phyloP scores from a whole-genome alignment of 495 filamentous ascomycete species.

The Penicillium angulare region DNA sequence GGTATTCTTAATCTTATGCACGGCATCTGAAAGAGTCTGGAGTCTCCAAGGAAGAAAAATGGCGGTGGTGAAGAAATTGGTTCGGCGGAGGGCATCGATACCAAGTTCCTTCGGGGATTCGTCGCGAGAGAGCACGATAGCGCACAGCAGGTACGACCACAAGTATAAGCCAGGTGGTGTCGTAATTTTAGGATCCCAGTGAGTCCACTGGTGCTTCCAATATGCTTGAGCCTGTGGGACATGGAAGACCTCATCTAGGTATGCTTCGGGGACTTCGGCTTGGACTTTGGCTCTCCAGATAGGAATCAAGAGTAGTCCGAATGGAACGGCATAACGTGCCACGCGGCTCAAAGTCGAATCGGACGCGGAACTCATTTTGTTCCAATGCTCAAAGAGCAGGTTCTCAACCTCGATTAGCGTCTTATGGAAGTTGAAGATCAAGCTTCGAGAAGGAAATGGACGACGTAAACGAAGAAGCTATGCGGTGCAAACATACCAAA shows the following conservation, averaged over 20 bases:
- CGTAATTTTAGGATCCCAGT: constrained; percentile 96
- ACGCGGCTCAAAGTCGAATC: constrained; percentile 40
- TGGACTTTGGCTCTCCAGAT: constrained; percentile 41
- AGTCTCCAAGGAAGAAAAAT: constrained; percentile 44
- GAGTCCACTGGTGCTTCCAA: constrained; percentile 66
- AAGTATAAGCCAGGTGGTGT: constrained; percentile 87
- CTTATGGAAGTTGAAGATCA: background rate
- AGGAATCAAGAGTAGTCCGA: constrained; percentile 37
- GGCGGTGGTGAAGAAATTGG: constrained; percentile 37
- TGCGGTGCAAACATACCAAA: constrained; percentile 37
- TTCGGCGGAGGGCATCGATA: constrained; percentile 38
- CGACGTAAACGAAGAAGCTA: constrained; percentile 6
- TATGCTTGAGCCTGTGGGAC: constrained; percentile 89
- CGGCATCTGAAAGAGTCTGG: constrained; percentile 36
- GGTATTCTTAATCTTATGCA: constrained; percentile 39
- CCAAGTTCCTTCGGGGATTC: constrained; percentile 40
- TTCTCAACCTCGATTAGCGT: no score
- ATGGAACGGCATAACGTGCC: constrained; percentile 44
- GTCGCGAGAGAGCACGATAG: constrained; percentile 29
- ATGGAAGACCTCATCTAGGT: constrained; percentile 95
- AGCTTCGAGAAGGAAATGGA: constrained; percentile 1
- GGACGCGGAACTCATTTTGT: constrained; percentile 35
- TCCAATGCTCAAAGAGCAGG: constrained; percentile 10
- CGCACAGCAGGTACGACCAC: constrained; percentile 49
- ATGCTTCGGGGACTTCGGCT: constrained; percentile 67